Evolutionary conservation across 2,329 filamentous ascomycete genomes (phyloP), one percentile per base, ranked within the genome.

Genomic region (Capronia epimyces): DNA sequence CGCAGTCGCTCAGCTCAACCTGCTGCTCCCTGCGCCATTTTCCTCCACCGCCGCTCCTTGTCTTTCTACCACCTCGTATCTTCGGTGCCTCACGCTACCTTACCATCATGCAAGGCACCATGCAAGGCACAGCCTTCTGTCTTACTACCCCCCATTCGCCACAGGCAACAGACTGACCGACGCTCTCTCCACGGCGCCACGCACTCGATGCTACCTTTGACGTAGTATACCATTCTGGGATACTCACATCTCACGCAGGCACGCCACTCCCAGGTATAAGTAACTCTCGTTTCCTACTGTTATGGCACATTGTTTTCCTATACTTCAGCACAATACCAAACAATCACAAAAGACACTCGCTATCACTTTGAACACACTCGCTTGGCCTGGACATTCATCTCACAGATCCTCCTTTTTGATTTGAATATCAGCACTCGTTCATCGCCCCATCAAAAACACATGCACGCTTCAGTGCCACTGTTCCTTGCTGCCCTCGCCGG

Each of bases 401-500:
- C 21, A 5, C 18, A 3, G 15, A 29, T 3, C 27, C 15, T 43
- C 13, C 15, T 37, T 18, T 7, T 37, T 37, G 12, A 32, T 32
- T 37, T n/a, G 12, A 7, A 37, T 37, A n/a, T 18, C 34, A 37
- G n/a, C 34, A 18, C 34, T 37, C 34, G 34, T 29, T 45, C n/a
- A 9, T 15, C 25, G 31, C 12, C 25, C 29, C 13, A 49, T 18
- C 27, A 49, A 37, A 37, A 37, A 6, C 16, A 50, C 15, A 58
- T 57, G 52, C 56, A 36, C 40, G 29, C 48, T 41, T 53, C 53
- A 16, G 41, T 53, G n/a, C 36, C 47, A 21, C 52, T 61, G 25
- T 21, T 59, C 20, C 31, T 62, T 18, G 51, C 53, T 10, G 55
- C 60, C 50, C 56, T 63, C 20, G 52, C 53, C 15, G 57, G 60